phyloP scores from a whole-genome alignment of 2,329 filamentous ascomycete species.

The Sclerotinia subarctica region DNA sequence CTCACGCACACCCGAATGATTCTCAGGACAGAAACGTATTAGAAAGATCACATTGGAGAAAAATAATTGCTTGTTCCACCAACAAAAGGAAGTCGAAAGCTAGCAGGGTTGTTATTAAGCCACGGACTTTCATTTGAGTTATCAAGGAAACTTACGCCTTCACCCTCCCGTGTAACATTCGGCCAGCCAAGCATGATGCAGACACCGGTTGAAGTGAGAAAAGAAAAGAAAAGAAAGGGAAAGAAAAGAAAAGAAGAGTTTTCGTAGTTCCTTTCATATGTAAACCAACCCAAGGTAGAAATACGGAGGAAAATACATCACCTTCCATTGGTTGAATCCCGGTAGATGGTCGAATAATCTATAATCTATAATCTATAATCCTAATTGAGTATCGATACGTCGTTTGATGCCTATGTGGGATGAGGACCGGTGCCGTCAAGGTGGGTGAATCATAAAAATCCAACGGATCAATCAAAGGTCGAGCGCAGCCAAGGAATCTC shows the following conservation, averaged over 20 bases:
- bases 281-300: background rate
- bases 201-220: too few relatives aligned
- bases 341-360: background rate
- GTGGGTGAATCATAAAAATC: background rate
- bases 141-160: background rate
- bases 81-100: background rate
- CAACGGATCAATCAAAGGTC: background rate
- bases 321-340: background rate
- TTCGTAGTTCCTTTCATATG: too few relatives aligned
- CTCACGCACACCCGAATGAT: background rate
- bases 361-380: too few relatives aligned
- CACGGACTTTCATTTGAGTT: conserved; percentile 4
- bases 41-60: background rate
- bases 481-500: background rate
- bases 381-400: too few relatives aligned
- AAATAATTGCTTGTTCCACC: background rate
- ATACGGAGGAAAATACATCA: background rate
- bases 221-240: background rate
- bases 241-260: background rate
- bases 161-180: too few relatives aligned
- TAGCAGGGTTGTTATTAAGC: background rate
- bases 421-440: background rate
- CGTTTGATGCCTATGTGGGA: background rate
- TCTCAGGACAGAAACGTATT: background rate
- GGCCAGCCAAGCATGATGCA: too few relatives aligned